Conservation (phyloP, 2,329 filamentous ascomycete genomes). For the Fusarium tanahbumbuense region DNA sequence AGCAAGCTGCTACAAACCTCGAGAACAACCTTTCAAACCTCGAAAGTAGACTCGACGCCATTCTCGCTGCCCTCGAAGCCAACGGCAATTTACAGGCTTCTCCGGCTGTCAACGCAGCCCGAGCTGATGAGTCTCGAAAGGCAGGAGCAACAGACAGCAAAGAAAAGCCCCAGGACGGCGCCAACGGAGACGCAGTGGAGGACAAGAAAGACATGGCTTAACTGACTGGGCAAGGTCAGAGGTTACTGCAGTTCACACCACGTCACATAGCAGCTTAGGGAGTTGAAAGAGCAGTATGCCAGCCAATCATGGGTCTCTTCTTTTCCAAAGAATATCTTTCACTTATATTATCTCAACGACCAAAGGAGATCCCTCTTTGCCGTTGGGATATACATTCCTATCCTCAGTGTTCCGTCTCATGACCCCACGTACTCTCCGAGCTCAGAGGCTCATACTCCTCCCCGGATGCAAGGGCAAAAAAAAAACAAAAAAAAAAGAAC, state of each 20-base stretch:
- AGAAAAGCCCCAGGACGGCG: background rate
- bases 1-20: conserved; percentile 64
- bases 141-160: conserved; percentile 3
- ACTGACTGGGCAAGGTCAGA: background rate
- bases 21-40: conserved; percentile 64
- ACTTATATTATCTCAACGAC: conserved; percentile 13
- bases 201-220: conserved; percentile 14
- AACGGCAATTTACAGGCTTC: conserved; percentile 15
- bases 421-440: conserved; percentile 25
- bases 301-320: conserved; percentile 9
- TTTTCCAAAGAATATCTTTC: conserved; percentile 9
- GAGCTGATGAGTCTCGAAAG: background rate
- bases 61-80: conserved; percentile 62
- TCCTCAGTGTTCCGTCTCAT: conserved; percentile 14
- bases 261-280: conserved; percentile 2
- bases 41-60: conserved; percentile 66
- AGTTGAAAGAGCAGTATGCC: background rate
- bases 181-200: conserved; percentile 7
- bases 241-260: background rate
- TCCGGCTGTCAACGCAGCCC: background rate
- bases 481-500: background rate
- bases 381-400: conserved; percentile 5
- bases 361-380: conserved; percentile 2
- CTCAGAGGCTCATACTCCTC: conserved; percentile 19
- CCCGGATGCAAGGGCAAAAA: conserved; percentile 10